Conservation (phyloP, 805 yeast genomes). For the Wickerhamomyces chambardii region DNA sequence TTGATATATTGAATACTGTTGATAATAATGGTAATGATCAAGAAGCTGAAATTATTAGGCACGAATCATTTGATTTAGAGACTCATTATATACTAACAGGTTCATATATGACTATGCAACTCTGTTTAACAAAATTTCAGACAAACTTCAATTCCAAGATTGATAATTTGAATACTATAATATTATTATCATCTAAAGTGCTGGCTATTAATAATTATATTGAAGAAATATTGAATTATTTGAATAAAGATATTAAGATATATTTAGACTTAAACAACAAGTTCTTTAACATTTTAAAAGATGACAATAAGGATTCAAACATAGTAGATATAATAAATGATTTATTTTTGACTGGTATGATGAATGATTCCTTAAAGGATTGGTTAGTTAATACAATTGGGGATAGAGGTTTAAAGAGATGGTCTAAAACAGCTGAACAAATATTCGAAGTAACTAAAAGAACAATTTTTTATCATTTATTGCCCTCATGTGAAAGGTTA, state of each 20-base stretch:
- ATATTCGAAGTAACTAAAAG: constrained; percentile 43
- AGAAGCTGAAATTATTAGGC: constrained; percentile 12
- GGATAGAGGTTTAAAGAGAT: constrained; percentile 51
- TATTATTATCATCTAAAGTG: constrained; percentile 10
- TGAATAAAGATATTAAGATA: constrained; percentile 22
- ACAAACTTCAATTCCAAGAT: constrained; percentile 2
- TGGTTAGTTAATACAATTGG: constrained; percentile 62
- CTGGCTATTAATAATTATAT: constrained; percentile 21
- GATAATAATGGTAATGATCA: constrained; percentile 1
- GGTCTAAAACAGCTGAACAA: constrained; percentile 40
- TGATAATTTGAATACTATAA: constrained; percentile 9
- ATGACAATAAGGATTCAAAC: constrained; percentile 20
- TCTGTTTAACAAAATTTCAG: constrained; percentile 8
- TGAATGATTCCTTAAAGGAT: constrained; percentile 38
- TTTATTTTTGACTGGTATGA: constrained; percentile 42
- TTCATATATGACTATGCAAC: constrained; percentile 11
- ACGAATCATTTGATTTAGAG: constrained; percentile 2
- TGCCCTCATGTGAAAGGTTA: constrained; percentile 49
- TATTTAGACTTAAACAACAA: constrained; percentile 28
- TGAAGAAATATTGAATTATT: constrained; percentile 20
- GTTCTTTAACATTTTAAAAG: constrained; percentile 25
- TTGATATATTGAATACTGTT: constrained; percentile 2
- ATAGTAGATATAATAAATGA: constrained; percentile 33
- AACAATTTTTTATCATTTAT: constrained; percentile 34
- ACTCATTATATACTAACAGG: constrained; percentile 13